A percentile compares a stretch with the other conserved stretches of the same genome.
Evolutionary conservation across 2,329 filamentous ascomycete genomes (phyloP).

Genomic region (Meredithiella fracta): DNA sequence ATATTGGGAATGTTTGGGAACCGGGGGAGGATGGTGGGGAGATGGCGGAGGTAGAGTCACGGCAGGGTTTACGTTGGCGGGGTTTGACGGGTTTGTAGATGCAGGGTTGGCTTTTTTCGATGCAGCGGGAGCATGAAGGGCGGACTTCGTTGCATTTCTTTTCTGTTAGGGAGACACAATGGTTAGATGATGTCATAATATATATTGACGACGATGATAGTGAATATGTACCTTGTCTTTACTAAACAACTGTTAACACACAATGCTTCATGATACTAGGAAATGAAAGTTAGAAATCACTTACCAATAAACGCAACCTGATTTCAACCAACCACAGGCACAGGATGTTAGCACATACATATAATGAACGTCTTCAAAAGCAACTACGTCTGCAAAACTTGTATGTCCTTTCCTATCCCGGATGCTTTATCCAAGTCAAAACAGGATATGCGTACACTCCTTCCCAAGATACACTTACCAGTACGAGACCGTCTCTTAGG

Average conservation of each 20-base stretch:
- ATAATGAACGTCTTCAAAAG: background rate
- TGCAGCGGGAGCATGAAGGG: constrained; percentile 34
- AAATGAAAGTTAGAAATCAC: background rate
- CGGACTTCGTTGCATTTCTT: constrained; percentile 41
- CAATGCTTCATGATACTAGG: background rate
- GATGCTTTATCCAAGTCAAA: too few species aligned
- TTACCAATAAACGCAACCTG: constrained; percentile 12
- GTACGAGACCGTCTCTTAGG: constrained; percentile 44
- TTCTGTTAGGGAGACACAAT: constrained; percentile 25
- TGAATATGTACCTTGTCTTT: constrained; percentile 13
- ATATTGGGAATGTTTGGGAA: too few species aligned
- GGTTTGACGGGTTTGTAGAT: constrained; percentile 32
- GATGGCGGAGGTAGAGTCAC: background rate
- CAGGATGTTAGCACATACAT: background rate
- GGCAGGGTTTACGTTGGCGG: constrained; percentile 22
- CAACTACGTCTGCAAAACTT: background rate
- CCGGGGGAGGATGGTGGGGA: background rate
- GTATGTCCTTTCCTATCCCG: background rate
- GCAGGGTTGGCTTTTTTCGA: constrained; percentile 32
- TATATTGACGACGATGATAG: background rate
- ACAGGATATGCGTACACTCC: background rate
- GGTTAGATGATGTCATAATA: background rate
- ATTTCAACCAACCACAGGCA: background rate
- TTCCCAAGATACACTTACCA: constrained; percentile 27
- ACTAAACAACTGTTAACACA: background rate